Conservation (phyloP, 1,139 yeast genomes). For the Kodamaea suecica region DNA sequence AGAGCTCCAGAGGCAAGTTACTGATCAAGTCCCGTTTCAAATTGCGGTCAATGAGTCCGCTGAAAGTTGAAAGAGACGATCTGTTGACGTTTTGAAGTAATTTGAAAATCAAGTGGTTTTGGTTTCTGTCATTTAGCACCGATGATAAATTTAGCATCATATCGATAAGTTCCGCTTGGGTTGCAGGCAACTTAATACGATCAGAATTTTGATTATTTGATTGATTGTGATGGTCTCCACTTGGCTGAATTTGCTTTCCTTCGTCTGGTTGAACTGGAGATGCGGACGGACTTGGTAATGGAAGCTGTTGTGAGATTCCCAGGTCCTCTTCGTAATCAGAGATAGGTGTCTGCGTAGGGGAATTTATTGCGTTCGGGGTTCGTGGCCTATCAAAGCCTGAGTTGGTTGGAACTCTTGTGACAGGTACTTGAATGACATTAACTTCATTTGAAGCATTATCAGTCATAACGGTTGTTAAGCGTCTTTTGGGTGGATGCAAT, state of each 20-base stretch:
- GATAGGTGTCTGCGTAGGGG: constrained; percentile 38
- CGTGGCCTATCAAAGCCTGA: constrained; percentile 19
- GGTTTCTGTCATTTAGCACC: constrained; percentile 38
- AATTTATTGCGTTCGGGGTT: constrained; percentile 31
- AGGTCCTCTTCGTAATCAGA: constrained; percentile 30
- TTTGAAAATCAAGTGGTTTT: constrained; percentile 53
- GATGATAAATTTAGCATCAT: constrained; percentile 34
- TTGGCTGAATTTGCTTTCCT: constrained; percentile 9
- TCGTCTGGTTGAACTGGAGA: constrained; percentile 50
- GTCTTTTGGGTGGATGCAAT: constrained; percentile 41
- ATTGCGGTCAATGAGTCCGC: constrained; percentile 54
- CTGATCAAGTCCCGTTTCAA: constrained; percentile 72
- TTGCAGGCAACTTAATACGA: constrained; percentile 32
- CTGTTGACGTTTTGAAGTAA: constrained; percentile 66
- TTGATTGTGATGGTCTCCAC: background rate
- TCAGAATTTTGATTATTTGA: constrained; percentile 23
- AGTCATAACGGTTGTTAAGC: constrained; percentile 21
- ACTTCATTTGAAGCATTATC: background rate
- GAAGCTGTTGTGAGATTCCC: constrained; percentile 41
- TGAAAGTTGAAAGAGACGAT: constrained; percentile 64
- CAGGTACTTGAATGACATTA: background rate
- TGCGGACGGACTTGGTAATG: constrained; percentile 68
- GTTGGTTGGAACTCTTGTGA: background rate
- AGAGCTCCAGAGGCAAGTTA: constrained; percentile 73
- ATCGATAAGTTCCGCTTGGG: constrained; percentile 40